These are phyloP conservation scores for Coemansia aciculifera DNA, from an alignment of 192 early-diverging fungal genomes.

Conservation along the genomic window DNA sequence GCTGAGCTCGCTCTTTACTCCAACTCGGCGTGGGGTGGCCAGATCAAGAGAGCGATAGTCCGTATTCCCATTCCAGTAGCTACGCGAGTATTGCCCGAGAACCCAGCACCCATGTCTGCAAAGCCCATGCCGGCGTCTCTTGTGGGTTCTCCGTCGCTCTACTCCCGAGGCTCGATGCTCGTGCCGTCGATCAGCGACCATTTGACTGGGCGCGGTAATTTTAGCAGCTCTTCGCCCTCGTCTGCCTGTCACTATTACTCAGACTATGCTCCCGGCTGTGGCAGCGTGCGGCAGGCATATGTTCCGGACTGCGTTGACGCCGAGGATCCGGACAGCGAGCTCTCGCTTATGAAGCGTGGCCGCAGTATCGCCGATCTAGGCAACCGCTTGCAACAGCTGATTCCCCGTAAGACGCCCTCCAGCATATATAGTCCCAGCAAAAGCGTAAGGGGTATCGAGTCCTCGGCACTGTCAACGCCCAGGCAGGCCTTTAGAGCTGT, in stretches of 20 bases:
- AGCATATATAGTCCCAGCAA: background rate
- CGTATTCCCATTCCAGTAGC: conserved; percentile 38
- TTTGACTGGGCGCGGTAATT: background rate
- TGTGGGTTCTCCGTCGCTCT: conserved; percentile 2
- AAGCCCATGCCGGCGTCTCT: background rate
- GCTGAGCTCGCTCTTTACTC: conserved; percentile 25
- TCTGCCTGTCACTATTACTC: background rate
- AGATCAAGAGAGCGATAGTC: conserved; percentile 13
- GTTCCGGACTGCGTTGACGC: background rate
- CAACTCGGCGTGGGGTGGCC: conserved; percentile 36
- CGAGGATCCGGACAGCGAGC: conserved; percentile 4
- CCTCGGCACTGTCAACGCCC: background rate
- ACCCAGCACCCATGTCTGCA: background rate
- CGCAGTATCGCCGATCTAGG: conserved; percentile 42
- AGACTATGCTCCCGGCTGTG: background rate
- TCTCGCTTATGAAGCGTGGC: conserved; percentile 16
- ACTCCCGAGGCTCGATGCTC: background rate
- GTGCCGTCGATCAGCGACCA: background rate
- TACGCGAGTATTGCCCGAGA: conserved; percentile 27
- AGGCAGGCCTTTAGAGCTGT: conserved; percentile 9
- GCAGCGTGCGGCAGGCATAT: background rate
- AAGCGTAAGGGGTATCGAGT: conserved; percentile 4
- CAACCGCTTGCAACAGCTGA: conserved; percentile 37
- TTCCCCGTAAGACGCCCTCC: conserved; percentile 34
- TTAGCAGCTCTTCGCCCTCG: background rate